Evolutionary conservation across 495 filamentous ascomycete genomes (phyloP), one percentile per base, ranked within the genome.

Genomic region (Aspergillus haitiensis): DNA sequence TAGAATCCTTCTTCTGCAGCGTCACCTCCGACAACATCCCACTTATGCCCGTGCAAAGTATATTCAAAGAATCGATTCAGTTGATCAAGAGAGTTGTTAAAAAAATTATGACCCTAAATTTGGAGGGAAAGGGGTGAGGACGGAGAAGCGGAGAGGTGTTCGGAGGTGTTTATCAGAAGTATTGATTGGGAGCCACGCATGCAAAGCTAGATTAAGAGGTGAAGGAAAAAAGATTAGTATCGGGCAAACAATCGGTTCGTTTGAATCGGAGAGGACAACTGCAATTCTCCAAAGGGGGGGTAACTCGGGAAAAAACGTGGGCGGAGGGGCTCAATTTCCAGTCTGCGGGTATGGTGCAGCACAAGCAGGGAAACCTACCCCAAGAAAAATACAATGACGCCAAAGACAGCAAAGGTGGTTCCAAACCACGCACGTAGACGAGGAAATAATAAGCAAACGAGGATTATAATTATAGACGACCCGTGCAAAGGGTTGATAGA

Each of bases 21-120:
- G 60, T 60, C 55, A 57, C 60, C 71, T 64, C 61, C 64, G 58
- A 58, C 70, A 67, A 68, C 74, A 75, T 76, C 66, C 64, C 75
- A 76, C 62, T 74, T 52, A 45, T 65, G 15, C 36, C 51, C 56
- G 33, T 48, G 53, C 36, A 37, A 39, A 34, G 53, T 58, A 27
- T 42, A 21, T 37, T 39, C 40, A 56, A 42, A 21, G 32, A 47
- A 48, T 55, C 47, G 32, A 48, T 55, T 36, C 15, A 47, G 49
- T 16, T 18, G 33, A 37, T 27, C 7, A 6, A 7, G 40, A 15
- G 21, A 13, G 32, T 27, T 21, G 39, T 21, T 52, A 12, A 34
- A 40, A 37, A 12, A 56, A 21, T 48, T 42, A 47, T 15, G 8
- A 8, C 16, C 35, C 53, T 13, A 49, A 50, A 42, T n/a, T 36